These are phyloP conservation scores for Candida tropicalis DNA, from an alignment of 1,139 yeast genomes.

Conservation along the genomic window DNA sequence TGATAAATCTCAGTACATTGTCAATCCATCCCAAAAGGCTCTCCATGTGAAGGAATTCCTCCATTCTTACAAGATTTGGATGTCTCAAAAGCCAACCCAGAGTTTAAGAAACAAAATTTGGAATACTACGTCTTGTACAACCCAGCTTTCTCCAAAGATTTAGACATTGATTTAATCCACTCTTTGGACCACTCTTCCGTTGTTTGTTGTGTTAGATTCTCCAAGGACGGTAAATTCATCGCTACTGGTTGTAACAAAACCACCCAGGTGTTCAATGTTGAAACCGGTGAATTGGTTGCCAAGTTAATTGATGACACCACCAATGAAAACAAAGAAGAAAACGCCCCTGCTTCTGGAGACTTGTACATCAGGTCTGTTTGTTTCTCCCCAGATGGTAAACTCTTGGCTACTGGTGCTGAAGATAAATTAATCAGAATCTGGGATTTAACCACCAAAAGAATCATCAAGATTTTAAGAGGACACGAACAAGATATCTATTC, in stretches of 20 bases:
- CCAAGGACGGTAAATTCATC: conserved; percentile 86
- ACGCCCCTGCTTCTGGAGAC: conserved; percentile 62
- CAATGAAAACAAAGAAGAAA: conserved; percentile 22
- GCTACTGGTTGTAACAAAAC: conserved; percentile 98
- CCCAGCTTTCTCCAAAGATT: conserved; percentile 68
- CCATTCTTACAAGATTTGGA: conserved; percentile 84
- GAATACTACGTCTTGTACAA: conserved; percentile 92
- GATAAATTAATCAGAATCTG: conserved; percentile 95
- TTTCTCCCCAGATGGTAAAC: conserved; percentile 95
- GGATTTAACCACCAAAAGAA: conserved; percentile 88
- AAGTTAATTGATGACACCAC: conserved; percentile 76
- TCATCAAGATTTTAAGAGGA: conserved; percentile 85
- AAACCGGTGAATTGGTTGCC: conserved; percentile 89
- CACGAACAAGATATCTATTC: conserved; percentile 98
- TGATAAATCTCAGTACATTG: conserved; percentile 47
- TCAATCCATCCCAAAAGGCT: conserved; percentile 45
- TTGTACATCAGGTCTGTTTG: conserved; percentile 93
- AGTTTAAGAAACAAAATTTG: conserved; percentile 78
- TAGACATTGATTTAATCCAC: conserved; percentile 88
- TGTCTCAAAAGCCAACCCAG: conserved; percentile 74
- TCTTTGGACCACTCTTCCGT: conserved; percentile 91
- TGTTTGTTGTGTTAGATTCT: conserved; percentile 94
- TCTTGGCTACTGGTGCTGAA: conserved; percentile 96
- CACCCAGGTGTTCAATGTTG: conserved; percentile 91
- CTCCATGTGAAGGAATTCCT: conserved; percentile 73